These are phyloP conservation scores for Cardamine resedifolia DNA, from an alignment of 345 rosid genomes.

Conservation along the genomic window DNA sequence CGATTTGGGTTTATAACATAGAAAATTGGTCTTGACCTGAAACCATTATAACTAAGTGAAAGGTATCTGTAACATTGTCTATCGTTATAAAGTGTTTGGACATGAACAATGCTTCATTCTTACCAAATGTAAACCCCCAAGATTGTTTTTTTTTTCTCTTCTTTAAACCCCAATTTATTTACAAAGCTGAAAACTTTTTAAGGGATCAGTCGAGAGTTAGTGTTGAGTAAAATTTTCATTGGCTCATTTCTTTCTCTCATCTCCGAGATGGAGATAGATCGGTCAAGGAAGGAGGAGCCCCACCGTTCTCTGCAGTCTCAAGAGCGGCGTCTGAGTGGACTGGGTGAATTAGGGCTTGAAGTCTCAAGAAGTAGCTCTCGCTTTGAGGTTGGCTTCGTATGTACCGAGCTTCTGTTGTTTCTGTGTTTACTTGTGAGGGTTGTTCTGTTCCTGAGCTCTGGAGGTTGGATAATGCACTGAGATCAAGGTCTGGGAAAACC, in stretches of 20 bases:
- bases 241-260: constrained; percentile 11
- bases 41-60: background rate
- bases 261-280: constrained; percentile 26
- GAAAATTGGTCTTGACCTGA: background rate
- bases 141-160: background rate
- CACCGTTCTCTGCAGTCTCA: constrained; percentile 36
- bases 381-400: constrained; percentile 62
- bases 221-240: background rate
- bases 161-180: constrained; percentile 16
- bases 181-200: constrained; percentile 1
- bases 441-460: constrained; percentile 40
- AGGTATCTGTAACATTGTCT: background rate
- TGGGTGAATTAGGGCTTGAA: constrained; percentile 61
- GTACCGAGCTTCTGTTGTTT: constrained; percentile 60
- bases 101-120: constrained; percentile 10
- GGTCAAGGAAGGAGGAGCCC: constrained; percentile 22
- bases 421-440: constrained; percentile 15
- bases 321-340: constrained; percentile 49
- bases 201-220: constrained; percentile 28
- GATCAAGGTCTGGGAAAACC: constrained; percentile 95
- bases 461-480: constrained; percentile 84
- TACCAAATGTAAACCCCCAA: constrained; percentile 4
- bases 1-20: background rate
- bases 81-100: background rate
- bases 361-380: constrained; percentile 73